Evolutionary conservation across 805 yeast genomes (phyloP).

Genomic region (Teunomyces aglyptinius): DNA sequence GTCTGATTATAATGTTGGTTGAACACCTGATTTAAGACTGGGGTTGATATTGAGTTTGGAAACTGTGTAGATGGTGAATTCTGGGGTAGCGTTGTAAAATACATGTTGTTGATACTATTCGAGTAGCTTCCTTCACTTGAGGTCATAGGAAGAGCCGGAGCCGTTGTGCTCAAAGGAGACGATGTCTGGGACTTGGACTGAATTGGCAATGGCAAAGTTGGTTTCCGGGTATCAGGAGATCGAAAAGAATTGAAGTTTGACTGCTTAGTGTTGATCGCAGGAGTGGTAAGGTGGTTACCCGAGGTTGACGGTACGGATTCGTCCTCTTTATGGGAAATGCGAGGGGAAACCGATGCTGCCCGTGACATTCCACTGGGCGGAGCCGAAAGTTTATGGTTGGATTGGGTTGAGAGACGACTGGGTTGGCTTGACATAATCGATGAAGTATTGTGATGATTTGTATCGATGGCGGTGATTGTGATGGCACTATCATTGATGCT

Average conservation of each 20-base stretch:
- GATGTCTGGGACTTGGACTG: constrained; percentile 39
- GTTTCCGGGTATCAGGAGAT: constrained; percentile 31
- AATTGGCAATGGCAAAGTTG: constrained; percentile 35
- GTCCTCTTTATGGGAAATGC: not conserved
- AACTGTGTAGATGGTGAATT: constrained; percentile 22
- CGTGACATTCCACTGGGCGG: not conserved
- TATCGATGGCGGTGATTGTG: constrained; percentile 45
- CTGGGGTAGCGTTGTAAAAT: constrained; percentile 25
- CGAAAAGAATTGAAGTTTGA: constrained; percentile 18
- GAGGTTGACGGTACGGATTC: not conserved
- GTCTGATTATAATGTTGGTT: constrained; percentile 13
- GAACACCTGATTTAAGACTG: constrained; percentile 33
- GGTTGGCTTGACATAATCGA: constrained; percentile 2
- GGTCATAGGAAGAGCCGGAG: constrained; percentile 33
- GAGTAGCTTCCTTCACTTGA: constrained; percentile 1
- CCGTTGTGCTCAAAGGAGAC: constrained; percentile 39
- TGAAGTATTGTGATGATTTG: constrained; percentile 10
- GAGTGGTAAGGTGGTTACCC: constrained; percentile 7
- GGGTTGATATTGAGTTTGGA: constrained; percentile 28
- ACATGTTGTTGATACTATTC: constrained; percentile 11
- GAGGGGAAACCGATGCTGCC: constrained; percentile 2
- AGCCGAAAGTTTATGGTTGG: not conserved
- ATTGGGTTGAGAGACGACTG: not conserved
- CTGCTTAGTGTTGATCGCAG: constrained; percentile 18
- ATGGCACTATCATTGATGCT: constrained; percentile 39